A percentile compares a stretch with the other conserved stretches of the same genome.
phyloP scores from a whole-genome alignment of 805 yeast genomes.

The Yueomyces sinensis region DNA sequence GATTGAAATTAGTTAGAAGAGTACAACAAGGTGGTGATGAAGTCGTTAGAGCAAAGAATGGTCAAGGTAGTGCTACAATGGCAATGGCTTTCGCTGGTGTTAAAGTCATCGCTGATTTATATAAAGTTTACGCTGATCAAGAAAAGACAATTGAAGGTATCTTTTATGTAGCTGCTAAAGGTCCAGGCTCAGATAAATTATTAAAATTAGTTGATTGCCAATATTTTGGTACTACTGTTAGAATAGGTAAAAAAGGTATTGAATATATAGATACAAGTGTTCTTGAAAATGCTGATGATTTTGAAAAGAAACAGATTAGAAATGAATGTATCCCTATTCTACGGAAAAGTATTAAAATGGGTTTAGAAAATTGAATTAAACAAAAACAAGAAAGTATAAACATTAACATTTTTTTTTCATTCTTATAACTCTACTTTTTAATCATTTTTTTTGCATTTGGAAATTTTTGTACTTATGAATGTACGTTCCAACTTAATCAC shows the following conservation, averaged over 20 bases:
- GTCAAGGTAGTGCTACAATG: slow-evolving; percentile 88
- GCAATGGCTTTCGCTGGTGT: slow-evolving; percentile 94
- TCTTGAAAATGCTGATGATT: not conserved
- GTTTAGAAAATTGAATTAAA: too few relatives aligned
- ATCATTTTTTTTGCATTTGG: too few relatives aligned
- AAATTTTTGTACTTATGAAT: too few relatives aligned
- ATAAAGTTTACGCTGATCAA: slow-evolving; percentile 17
- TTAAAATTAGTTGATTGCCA: not conserved
- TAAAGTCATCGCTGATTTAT: slow-evolving; percentile 48
- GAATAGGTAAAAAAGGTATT: not conserved
- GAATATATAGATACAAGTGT: not conserved
- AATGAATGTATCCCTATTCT: too few relatives aligned
- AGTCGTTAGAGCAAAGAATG: slow-evolving; percentile 89
- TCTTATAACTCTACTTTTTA: too few relatives aligned
- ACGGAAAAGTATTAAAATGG: too few relatives aligned
- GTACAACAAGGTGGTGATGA: slow-evolving; percentile 97
- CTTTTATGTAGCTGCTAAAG: not conserved
- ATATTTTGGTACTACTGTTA: not conserved
- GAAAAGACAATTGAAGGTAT: not conserved
- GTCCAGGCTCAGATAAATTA: not conserved
- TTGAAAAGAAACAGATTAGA: not conserved
- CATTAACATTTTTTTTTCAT: too few relatives aligned
- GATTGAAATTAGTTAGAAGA: slow-evolving; percentile 53
- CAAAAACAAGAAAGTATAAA: too few relatives aligned
- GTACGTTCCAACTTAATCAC: too few relatives aligned